Base-by-base conservation (phyloP, 352 stramenopile genomes). In the Globisporangium camurandrum region DNA sequence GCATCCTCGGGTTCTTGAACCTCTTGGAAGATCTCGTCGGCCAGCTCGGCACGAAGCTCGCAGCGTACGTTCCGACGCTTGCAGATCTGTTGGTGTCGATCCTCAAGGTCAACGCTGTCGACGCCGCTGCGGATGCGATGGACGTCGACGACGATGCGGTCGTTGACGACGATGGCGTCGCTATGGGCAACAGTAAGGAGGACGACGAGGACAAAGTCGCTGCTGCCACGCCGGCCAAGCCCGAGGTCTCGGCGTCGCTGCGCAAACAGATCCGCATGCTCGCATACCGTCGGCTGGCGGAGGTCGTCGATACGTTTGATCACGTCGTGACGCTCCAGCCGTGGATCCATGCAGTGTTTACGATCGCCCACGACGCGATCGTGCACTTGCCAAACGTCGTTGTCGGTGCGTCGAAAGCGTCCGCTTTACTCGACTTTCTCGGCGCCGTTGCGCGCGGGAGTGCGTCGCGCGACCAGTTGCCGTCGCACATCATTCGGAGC, bases 1-100 rank as follows among this genome's bases (percentile, higher is more conserved):
- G 80, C 23, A 79, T 91, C 23, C 69, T 95, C 22, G 88, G 88
- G 30, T 97, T 97, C 56, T 63, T 97, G 36, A 96, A 96, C 42
- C 52, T 97, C 37, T 48, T 95, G 26, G 77, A 95, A 37, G 87
- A 96, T 46, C 62, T 97, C 7, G 77, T 95, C 10, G 67, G 56
- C 0, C 88, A 97, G 59, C 67, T 97, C 9, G 86, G 86, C 10
- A 75, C 93, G 0, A 90, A 93, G 57, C 57, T 95, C 37, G 57
- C 84, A 20, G 52, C 66, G 22, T 97, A 93, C 38, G 69, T 95
- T n/a, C 79, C 82, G 22, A 59, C 61, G 7, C 65, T 97, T 30
- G 70, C 86, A 3, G 64, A 89, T 37, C 55, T 97, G 23, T 58
- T 95, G 26, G 22, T 95, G 31, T 68, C 79, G 1, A 82, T 94